phyloP scores from a whole-genome alignment of 352 stramenopile genomes.

The Phytophthora sp. region DNA sequence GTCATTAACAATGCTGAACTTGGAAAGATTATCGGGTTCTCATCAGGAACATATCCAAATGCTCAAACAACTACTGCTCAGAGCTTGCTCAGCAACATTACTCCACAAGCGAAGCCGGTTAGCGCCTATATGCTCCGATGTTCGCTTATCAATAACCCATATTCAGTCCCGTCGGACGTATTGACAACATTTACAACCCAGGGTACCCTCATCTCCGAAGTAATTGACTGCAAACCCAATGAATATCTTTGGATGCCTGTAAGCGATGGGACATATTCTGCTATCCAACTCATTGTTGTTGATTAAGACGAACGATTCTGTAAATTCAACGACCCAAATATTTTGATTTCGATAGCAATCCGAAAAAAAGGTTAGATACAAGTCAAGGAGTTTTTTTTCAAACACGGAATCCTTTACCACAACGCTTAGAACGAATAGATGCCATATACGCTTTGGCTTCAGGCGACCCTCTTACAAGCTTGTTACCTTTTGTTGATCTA shows the following conservation, averaged over 20 bases:
- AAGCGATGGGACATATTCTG: not conserved
- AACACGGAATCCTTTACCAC: too few species aligned
- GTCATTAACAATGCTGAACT: constrained; percentile 5
- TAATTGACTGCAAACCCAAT: not conserved
- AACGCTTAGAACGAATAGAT: not conserved
- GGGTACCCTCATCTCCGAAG: not conserved
- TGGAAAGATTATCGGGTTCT: not conserved
- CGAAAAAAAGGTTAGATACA: too few species aligned
- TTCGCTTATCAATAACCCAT: constrained; percentile 2
- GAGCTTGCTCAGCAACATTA: not conserved
- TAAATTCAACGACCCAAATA: not conserved
- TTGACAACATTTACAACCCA: not conserved
- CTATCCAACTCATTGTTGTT: not conserved
- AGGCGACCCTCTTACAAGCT: not conserved
- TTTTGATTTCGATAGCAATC: not conserved
- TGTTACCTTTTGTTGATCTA: too few species aligned
- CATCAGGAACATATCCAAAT: not conserved
- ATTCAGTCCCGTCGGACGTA: not conserved
- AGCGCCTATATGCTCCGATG: constrained; percentile 7
- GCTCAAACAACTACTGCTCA: not conserved
- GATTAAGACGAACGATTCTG: not conserved
- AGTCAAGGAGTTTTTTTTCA: too few species aligned
- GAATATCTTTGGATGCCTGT: not conserved
- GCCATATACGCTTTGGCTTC: not conserved
- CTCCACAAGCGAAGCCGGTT: not conserved